Evolutionary conservation across 2,329 filamentous ascomycete genomes (phyloP), one percentile per base, ranked within the genome.

Genomic region (Aspergillus sp.): DNA sequence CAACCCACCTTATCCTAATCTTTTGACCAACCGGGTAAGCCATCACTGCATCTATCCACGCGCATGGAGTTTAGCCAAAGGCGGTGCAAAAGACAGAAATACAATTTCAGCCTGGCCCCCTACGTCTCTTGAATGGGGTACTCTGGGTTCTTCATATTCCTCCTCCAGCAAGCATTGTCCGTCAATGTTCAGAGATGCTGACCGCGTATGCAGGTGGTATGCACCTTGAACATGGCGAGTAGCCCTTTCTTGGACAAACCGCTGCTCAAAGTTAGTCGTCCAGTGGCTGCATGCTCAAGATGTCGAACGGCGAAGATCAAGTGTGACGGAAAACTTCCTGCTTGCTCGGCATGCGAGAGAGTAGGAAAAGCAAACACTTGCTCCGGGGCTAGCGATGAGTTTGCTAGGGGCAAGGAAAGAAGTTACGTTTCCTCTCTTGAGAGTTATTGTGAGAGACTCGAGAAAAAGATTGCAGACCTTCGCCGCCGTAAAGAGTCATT

Each of bases 391-490:
- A 97, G 95, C 65, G 93, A 97, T 67, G 91, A 97, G 70, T 97
- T 97, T 72, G 92, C 93, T 0, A 83, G 91, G 57, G 94, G 94
- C 56, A 97, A 97, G 72, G 94, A 97, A 69, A 82, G 93, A 65
- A 97, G 92, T 73, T 99, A 97, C 79, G 92, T 97, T 42, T 91
- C 93, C 6, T 95, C 93, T 0, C 81, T 99, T n/a, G 93, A 97
- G 71, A 85, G 92, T 14, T 87, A 89, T 53, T 87, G 96, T 60
- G 92, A 97, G 70, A 90, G 89, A 71, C 82, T 97, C 7, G 89
- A 96, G 71, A 87, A 85, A 67, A 86, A 86, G 52, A 81, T 97
- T 44, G 71, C 74, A 17, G 78, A 81, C 55, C 61, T 73, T 19
- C 70, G 64, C 5, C 59, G 58, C 38, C 70, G 65, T 29, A 69